Evolutionary conservation across 257 asterid species (phyloP).

Genomic region (Jacaranda copaia): DNA sequence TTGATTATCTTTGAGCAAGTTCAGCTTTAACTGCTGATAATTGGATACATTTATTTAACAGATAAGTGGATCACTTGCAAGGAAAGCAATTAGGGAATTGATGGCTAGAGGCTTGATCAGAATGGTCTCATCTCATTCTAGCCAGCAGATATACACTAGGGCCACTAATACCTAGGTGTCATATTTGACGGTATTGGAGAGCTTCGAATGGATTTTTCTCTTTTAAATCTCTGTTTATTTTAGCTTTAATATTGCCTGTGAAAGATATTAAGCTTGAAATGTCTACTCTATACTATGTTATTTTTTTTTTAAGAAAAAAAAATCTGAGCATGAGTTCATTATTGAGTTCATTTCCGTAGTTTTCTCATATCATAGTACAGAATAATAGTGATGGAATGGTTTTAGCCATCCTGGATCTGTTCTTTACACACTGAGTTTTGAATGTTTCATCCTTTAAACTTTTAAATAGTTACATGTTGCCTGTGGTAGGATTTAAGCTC

Average conservation of each 20-base stretch:
- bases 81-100: slow-evolving; percentile 65
- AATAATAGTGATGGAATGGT: background rate
- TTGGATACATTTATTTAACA: background rate
- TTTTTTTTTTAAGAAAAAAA: no score
- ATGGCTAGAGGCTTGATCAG: slow-evolving; percentile 66
- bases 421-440: background rate
- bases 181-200: background rate
- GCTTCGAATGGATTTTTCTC: slow-evolving; percentile 35
- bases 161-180: slow-evolving; percentile 59
- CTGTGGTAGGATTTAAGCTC: background rate
- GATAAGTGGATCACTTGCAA: slow-evolving; percentile 67
- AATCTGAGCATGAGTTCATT: background rate
- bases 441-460: background rate
- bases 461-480: background rate
- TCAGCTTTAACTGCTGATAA: background rate
- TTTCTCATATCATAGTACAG: background rate
- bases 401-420: background rate
- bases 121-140: slow-evolving; percentile 66
- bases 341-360: background rate
- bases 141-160: slow-evolving; percentile 74
- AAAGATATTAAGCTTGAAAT: slow-evolving; percentile 19
- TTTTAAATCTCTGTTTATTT: slow-evolving; percentile 28
- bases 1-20: background rate
- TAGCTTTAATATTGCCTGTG: slow-evolving; percentile 2
- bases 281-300: background rate